Percentiles rank a stretch among this genome's conserved stretches.
These are phyloP conservation scores for Fusarium temperatum DNA, from an alignment of 2,329 filamentous ascomycete species.

Conservation along the genomic window DNA sequence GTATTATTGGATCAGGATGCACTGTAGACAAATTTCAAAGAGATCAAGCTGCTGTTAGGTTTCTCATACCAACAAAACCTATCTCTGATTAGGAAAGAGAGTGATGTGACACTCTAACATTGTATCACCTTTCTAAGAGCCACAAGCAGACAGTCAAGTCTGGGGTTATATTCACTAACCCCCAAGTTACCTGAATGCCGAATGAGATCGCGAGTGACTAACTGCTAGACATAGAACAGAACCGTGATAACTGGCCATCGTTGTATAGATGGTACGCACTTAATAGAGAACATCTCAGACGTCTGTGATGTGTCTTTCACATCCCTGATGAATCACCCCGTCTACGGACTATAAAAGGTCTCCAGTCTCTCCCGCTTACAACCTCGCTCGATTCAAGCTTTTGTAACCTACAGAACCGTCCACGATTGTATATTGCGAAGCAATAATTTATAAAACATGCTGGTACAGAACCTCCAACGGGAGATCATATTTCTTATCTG, in stretches of 20 bases:
- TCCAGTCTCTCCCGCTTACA: neutral
- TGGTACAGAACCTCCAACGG: neutral
- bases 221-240: neutral
- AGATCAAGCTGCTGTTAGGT: fast-evolving
- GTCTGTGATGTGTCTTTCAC: neutral
- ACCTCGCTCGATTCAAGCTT: neutral
- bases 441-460: neutral
- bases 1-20: neutral
- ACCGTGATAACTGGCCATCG: neutral
- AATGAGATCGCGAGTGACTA: neutral
- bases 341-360: neutral
- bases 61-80: neutral
- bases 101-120: neutral
- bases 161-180: neutral
- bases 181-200: neutral
- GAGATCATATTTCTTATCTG: neutral
- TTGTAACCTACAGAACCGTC: fast-evolving
- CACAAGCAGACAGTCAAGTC: neutral
- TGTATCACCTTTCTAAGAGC: neutral
- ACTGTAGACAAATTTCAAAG: neutral
- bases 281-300: too few relatives aligned
- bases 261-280: too few relatives aligned
- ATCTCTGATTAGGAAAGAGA: neutral
- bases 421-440: fast-evolving
- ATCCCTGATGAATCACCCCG: neutral